Base-by-base conservation (phyloP, 441 rosid species). In the Croton setiger region DNA sequence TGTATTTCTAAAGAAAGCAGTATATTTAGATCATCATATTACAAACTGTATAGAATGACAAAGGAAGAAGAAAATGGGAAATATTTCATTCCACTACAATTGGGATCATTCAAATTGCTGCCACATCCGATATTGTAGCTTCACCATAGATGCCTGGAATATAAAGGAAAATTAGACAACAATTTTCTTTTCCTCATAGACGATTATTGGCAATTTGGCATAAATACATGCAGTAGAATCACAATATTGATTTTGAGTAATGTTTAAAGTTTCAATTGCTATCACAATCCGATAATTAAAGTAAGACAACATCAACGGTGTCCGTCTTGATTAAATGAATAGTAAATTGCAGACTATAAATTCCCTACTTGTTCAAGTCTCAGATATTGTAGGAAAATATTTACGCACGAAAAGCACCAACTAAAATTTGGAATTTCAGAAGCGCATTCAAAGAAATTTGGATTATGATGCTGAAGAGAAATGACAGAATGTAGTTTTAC, bases 121-220 rank as follows among this genome's bases (percentile, higher is more conserved):
- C 53, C 36, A 18, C 55, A 45, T 35, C 14, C n/a, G 15, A 68
- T 20, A 4, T 5, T 20, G 13, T 53, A 64, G 65, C 43, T 53
- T 71, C 74, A 71, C 55, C 75, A 68, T 47, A 81, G 54, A 78
- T 74, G 54, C 80, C 82, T 81, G 79, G 54, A 71, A 71, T 57
- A 23, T 54, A 54, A 72, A 14, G 8, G 60, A 62, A 62, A 6
- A 37, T 72, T 23, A 65, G 52, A 31, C 35, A 15, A 9, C 57
- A 58, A n/a, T 18, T 58, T 58, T 58, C n/a, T 33, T 33, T 58
- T 68, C 41, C 48, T 49, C 10, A 23, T 23, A 65, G n/a, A 62
- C 23, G 5, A 18, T 18, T 27, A 27, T 27, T 27, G 31, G n/a
- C 17, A 9, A 27, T 27, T 23, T 3, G 23, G 7, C 11, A 13